phyloP scores from a whole-genome alignment of 441 rosid genomes.

The Metrosideros polymorpha region DNA sequence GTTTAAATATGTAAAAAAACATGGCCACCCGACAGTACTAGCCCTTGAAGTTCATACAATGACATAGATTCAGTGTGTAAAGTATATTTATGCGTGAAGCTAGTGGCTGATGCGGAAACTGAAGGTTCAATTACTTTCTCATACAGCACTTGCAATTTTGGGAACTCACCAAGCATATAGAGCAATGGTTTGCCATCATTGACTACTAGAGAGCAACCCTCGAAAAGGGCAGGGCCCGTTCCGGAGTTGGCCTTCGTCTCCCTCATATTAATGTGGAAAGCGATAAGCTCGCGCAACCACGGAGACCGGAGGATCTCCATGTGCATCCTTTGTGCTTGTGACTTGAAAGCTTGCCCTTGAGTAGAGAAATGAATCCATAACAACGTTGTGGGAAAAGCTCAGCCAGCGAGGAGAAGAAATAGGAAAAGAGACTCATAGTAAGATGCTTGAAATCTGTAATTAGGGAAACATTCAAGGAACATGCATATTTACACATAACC shows the following conservation, averaged over 20 bases:
- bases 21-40: neutral
- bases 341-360: constrained; percentile 91
- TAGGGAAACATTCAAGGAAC: neutral
- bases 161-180: constrained; percentile 80
- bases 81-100: neutral
- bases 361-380: constrained; percentile 70
- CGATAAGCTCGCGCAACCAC: constrained; percentile 89
- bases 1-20: neutral
- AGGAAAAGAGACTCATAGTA: neutral
- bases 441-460: neutral
- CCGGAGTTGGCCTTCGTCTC: constrained; percentile 36
- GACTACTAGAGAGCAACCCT: constrained; percentile 47
- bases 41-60: neutral
- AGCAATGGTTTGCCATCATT: constrained; percentile 72
- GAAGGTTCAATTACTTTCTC: neutral
- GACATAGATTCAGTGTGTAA: neutral
- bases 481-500: neutral
- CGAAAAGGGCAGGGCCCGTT: constrained; percentile 42
- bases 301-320: constrained; percentile 90
- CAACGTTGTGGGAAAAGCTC: neutral
- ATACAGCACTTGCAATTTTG: neutral
- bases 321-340: constrained; percentile 74
- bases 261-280: constrained; percentile 78
- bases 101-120: neutral
- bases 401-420: neutral